phyloP scores from a whole-genome alignment of 176 grass and related monocot genomes.

The Stipa capillata region DNA sequence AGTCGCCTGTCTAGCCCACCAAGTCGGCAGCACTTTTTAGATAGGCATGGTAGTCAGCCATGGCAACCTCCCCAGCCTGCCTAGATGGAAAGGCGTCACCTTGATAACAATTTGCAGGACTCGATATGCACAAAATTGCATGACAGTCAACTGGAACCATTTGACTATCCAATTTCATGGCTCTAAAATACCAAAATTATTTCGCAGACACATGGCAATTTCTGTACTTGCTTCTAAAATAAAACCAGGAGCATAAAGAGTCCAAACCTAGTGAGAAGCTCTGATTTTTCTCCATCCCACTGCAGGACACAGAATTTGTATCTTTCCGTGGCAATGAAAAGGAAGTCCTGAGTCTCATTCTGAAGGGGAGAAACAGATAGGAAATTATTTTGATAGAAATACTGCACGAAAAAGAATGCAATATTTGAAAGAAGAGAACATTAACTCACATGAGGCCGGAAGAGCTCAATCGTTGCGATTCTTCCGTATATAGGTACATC shows the following conservation, averaged over 20 bases:
- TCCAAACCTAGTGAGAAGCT: conserved; percentile 83
- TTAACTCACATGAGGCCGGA: conserved; percentile 73
- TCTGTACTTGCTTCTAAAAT: neutral
- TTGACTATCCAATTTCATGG: neutral
- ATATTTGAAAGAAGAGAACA: neutral
- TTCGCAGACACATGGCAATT: neutral
- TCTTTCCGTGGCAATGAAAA: conserved; percentile 94
- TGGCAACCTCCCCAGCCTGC: neutral
- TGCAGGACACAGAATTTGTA: conserved; percentile 98
- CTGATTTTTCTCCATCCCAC: conserved; percentile 82
- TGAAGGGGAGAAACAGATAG: conserved; percentile 6
- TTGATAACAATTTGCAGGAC: neutral
- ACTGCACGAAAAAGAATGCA: neutral
- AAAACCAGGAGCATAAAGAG: neutral
- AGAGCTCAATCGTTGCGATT: conserved; percentile 91
- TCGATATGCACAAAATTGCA: neutral
- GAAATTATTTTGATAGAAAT: neutral
- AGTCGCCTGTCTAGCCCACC: neutral
- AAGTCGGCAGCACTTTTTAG: neutral
- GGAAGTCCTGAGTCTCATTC: conserved; percentile 92
- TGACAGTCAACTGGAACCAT: neutral
- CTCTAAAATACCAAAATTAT: neutral
- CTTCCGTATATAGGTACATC: conserved; percentile 97
- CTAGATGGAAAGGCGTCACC: neutral
- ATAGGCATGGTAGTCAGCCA: neutral